phyloP scores from a whole-genome alignment of 2,329 filamentous ascomycete genomes.

The Domatiomyces catenatus region DNA sequence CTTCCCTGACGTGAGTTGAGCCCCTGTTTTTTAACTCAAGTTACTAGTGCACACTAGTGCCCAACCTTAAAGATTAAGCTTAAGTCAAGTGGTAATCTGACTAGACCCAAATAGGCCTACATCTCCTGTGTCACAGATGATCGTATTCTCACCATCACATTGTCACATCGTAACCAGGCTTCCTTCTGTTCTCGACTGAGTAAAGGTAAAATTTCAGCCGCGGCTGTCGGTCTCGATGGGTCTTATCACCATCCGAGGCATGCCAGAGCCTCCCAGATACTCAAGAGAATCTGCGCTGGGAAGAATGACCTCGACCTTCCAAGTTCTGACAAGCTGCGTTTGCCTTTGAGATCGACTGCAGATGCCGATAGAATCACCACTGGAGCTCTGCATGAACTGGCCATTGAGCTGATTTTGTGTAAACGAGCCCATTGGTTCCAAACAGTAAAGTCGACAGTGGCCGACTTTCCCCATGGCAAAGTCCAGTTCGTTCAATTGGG shows the following conservation, averaged over 20 bases:
- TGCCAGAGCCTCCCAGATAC: neutral
- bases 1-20: neutral
- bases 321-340: neutral
- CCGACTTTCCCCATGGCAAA: neutral
- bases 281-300: neutral
- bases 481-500: neutral
- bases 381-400: neutral
- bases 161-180: neutral
- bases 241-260: neutral
- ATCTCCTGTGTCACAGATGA: neutral
- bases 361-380: neutral
- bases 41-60: no score
- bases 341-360: neutral
- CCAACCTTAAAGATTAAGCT: no score
- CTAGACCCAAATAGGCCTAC: neutral
- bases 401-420: neutral
- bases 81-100: neutral
- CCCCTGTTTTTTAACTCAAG: neutral
- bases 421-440: neutral
- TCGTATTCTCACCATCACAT: neutral
- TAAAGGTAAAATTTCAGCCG: neutral
- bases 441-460: neutral
- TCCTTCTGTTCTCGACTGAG: neutral
- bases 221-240: neutral
- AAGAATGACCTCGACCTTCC: neutral